phyloP scores from a whole-genome alignment of 345 rosid genomes.

The Eucalyptus grandis region DNA sequence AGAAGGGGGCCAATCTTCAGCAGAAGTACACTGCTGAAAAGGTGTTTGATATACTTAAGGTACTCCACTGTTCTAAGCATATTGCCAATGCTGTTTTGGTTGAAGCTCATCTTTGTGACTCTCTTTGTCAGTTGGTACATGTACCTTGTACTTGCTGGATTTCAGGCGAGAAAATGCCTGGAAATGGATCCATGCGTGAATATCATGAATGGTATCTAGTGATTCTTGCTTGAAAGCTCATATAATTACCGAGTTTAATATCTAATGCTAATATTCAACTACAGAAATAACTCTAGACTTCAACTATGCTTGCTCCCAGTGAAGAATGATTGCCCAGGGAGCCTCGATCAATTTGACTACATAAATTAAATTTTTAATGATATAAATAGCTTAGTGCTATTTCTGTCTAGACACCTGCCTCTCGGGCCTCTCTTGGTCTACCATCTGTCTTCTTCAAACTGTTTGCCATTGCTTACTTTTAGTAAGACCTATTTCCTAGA shows the following conservation, averaged over 20 bases:
- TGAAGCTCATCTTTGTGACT: not conserved
- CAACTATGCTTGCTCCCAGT: not conserved
- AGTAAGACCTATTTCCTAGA: not conserved
- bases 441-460: not conserved
- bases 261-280: not conserved
- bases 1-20: conserved; percentile 81
- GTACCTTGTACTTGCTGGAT: not conserved
- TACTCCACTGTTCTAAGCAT: conserved; percentile 2
- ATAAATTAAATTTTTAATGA: not conserved
- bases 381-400: not conserved
- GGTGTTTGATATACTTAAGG: conserved; percentile 96
- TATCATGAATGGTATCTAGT: not conserved
- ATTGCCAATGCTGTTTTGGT: not conserved
- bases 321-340: not conserved
- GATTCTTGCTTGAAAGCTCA: not conserved
- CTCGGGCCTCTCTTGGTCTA: not conserved
- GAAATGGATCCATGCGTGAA: not conserved
- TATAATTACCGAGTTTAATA: not conserved
- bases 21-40: conserved; percentile 91
- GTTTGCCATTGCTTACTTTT: not conserved
- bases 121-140: not conserved
- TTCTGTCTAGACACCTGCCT: not conserved
- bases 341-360: not conserved
- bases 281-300: not conserved
- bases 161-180: not conserved